Evolutionary conservation across 192 early-diverging fungal species (phyloP), one percentile per base, ranked within the genome.

Genomic region (Chytriomyces sp.): DNA sequence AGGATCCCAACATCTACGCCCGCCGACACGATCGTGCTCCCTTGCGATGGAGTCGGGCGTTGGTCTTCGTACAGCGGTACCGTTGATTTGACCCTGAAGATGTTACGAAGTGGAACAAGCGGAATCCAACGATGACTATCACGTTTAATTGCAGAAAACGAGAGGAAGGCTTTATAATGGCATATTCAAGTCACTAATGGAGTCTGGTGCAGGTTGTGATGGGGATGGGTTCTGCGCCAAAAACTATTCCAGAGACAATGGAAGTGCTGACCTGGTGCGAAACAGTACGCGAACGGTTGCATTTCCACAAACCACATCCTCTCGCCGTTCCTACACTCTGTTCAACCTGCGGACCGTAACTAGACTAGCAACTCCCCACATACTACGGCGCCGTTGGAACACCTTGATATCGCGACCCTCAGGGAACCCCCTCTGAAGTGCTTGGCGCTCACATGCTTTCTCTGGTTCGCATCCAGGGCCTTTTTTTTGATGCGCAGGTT

Each of bases 381-480:
- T 54, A 28, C 25, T 19, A 33, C 37, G 36, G 41, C 26, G n/a
- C 17, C 14, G 6, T 5, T 30, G 68, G 68, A 39, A 26, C 31
- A 5, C 8, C 19, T 44, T 59, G 33, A 59, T 14, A 1, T 22
- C 52, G 12, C 49, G 49, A 5, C 53, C 66, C n/a, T 36, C 37
- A 37, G 60, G 60, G n/a, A 36, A 62, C 60, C 14, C 60, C 17
- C 32, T 62, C n/a, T 54, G 33, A 17, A 39, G 33, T 26, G 56
- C 26, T 30, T 14, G 22, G 78, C 59, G 4, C 41, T 22, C 25
- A 79, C 78, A 7, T 74, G 78, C 0, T 79, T 41, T 53, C 78
- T 75, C 5, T 79, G 78, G 78, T 76, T 79, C 32, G 78, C 61
- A 41, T 28, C 60, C 3, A 64, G 59, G n/a, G 78, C 78, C 1